These are phyloP conservation scores for Mortierella sp. DNA, from an alignment of 371 early-diverging fungal genomes.

Conservation along the genomic window DNA sequence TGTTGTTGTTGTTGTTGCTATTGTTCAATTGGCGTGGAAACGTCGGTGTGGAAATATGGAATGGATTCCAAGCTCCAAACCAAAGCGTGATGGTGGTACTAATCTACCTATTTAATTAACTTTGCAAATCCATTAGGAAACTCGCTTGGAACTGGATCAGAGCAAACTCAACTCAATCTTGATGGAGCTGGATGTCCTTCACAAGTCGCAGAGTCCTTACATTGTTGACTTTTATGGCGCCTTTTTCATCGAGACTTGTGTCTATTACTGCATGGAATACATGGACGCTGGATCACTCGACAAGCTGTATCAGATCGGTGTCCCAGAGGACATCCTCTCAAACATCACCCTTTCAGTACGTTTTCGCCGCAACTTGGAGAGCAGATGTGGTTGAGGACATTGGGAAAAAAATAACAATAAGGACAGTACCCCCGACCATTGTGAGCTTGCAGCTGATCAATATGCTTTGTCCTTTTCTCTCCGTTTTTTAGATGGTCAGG, in stretches of 20 bases:
- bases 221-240: constrained; percentile 99
- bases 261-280: constrained; percentile 95
- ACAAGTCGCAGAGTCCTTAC: constrained; percentile 86
- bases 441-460: constrained; percentile 17
- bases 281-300: constrained; percentile 97
- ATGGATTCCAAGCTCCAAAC: background rate
- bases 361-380: background rate
- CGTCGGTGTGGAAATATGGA: background rate
- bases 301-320: constrained; percentile 84
- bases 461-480: background rate
- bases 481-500: constrained; percentile 76
- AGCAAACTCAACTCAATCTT: constrained; percentile 89
- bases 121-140: constrained; percentile 72
- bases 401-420: background rate
- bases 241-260: constrained; percentile 95
- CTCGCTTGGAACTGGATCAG: constrained; percentile 91
- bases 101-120: constrained; percentile 13
- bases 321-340: constrained; percentile 87
- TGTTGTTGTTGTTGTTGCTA: background rate
- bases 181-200: constrained; percentile 93
- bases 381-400: background rate
- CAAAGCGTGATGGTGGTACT: background rate
- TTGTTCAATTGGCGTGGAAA: background rate
- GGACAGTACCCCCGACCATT: background rate
- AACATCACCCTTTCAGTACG: constrained; percentile 82